phyloP scores from a whole-genome alignment of 805 yeast genomes.

The Candida patagonica region DNA sequence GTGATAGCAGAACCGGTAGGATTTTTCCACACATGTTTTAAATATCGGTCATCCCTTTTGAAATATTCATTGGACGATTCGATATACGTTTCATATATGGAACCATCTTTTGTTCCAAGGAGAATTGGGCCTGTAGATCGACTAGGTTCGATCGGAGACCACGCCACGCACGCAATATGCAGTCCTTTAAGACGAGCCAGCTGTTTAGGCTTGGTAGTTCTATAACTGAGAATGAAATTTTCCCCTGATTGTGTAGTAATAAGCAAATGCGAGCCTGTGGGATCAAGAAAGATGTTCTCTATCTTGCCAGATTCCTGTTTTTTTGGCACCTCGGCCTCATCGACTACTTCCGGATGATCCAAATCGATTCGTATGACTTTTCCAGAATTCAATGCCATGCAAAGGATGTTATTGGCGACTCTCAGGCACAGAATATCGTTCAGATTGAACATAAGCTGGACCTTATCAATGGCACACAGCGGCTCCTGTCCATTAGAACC shows the following conservation, averaged over 20 bases:
- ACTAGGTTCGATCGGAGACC: conserved; percentile 31
- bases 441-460: conserved; percentile 44
- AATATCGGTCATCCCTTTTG: conserved; percentile 33
- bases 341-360: conserved; percentile 53
- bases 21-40: conserved; percentile 35
- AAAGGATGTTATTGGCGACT: conserved; percentile 47
- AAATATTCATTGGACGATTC: conserved; percentile 38
- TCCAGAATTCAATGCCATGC: conserved; percentile 44
- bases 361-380: conserved; percentile 55
- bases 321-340: conserved; percentile 28
- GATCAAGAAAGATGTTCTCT: conserved; percentile 37
- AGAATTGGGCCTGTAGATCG: conserved; percentile 38
- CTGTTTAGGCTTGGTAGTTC: conserved; percentile 32
- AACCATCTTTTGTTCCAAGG: conserved; percentile 41
- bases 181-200: conserved; percentile 41
- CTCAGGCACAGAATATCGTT: conserved; percentile 40
- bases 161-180: conserved; percentile 35
- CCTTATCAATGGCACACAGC: conserved; percentile 30
- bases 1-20: conserved; percentile 21
- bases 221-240: conserved; percentile 39
- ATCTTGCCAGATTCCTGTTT: conserved; percentile 18
- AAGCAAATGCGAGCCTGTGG: conserved; percentile 43
- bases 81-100: conserved; percentile 37
- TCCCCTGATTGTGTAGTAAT: conserved; percentile 39
- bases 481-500: not conserved